A percentile compares a stretch with the other conserved stretches of the same genome.
Conservation (phyloP, 768 basidiomycete species). For the Suillus tomentosus region DNA sequence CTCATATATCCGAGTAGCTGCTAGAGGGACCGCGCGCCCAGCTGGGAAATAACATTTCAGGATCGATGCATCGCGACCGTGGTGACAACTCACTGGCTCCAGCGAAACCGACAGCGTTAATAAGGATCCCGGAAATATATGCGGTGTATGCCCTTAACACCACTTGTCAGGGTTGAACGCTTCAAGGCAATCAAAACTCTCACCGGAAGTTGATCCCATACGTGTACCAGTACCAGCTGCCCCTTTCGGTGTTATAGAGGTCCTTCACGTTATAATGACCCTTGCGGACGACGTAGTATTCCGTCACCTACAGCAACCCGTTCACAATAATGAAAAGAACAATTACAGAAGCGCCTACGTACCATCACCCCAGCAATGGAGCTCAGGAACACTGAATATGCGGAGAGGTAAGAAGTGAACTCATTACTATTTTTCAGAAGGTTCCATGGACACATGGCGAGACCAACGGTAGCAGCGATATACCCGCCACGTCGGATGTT, state of each 20-base stretch:
- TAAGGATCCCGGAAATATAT: constrained; percentile 75
- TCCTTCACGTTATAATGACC: constrained; percentile 72
- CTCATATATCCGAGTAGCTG: constrained; percentile 70
- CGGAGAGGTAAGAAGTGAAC: constrained; percentile 81
- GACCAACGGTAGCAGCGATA: constrained; percentile 74
- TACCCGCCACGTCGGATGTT: constrained; percentile 87
- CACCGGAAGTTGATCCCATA: constrained; percentile 74
- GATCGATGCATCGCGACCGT: not conserved
- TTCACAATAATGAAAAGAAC: not conserved
- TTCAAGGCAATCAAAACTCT: constrained; percentile 18
- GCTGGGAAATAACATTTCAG: constrained; percentile 33
- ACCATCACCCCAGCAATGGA: constrained; percentile 85
- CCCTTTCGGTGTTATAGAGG: constrained; percentile 57
- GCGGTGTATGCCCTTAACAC: constrained; percentile 58
- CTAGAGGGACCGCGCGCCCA: constrained; percentile 61
- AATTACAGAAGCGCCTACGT: constrained; percentile 13
- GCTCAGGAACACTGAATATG: constrained; percentile 80
- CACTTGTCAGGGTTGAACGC: constrained; percentile 7
- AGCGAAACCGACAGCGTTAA: constrained; percentile 83
- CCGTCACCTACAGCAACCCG: constrained; percentile 53
- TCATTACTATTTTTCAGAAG: constrained; percentile 69
- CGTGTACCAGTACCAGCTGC: constrained; percentile 78
- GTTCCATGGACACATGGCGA: constrained; percentile 80
- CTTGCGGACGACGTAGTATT: constrained; percentile 74
- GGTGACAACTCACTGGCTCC: constrained; percentile 57